Conservation (phyloP, 352 stramenopile genomes). For the Pythium utonaiense region DNA sequence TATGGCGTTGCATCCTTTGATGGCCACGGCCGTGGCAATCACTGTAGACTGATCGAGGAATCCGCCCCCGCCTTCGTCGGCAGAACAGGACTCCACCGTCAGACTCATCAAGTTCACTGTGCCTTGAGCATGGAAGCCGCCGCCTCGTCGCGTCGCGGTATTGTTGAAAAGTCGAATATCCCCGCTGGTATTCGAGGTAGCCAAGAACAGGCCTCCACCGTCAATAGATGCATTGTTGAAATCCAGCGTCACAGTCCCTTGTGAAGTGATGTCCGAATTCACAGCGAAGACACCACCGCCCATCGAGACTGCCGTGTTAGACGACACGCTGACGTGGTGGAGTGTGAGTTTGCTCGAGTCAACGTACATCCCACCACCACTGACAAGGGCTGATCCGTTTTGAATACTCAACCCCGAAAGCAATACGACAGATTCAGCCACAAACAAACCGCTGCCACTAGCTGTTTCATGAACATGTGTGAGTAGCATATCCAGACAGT, state of each 20-base stretch:
- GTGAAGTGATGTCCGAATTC: background rate
- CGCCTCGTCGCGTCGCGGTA: background rate
- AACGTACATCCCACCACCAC: background rate
- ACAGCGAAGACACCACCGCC: conserved; percentile 13
- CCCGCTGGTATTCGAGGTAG: background rate
- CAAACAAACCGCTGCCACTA: conserved; percentile 4
- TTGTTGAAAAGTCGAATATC: background rate
- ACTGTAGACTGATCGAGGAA: background rate
- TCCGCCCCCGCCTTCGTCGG: conserved; percentile 9
- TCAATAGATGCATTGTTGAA: background rate
- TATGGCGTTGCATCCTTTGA: conserved; percentile 2
- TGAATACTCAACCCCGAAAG: background rate
- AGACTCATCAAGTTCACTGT: background rate
- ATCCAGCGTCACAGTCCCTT: background rate
- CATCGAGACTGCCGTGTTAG: background rate
- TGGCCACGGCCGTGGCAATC: background rate
- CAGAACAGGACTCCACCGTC: conserved; percentile 7
- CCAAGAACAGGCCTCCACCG: conserved; percentile 10
- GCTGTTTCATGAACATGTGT: too few relatives aligned
- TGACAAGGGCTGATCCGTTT: background rate
- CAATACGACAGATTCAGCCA: background rate
- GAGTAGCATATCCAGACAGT: too few relatives aligned
- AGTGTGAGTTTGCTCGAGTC: background rate
- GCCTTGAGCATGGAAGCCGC: conserved; percentile 8
- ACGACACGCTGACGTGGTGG: background rate